Evolutionary conservation across 345 rosid species (phyloP).

Genomic region (Populus tremula): DNA sequence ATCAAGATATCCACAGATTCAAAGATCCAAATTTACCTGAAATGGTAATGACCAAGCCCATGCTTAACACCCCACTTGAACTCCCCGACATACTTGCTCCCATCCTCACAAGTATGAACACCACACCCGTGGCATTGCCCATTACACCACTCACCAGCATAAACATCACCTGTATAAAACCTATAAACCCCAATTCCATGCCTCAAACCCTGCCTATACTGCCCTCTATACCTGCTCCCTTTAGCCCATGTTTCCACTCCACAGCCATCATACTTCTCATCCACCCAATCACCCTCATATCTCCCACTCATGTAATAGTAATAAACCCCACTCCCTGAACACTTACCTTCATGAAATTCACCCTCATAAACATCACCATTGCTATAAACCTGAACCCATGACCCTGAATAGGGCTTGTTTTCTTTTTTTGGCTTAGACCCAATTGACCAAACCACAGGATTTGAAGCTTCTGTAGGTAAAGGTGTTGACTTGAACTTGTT

Average conservation of each 20-base stretch:
- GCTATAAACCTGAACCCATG: slow-evolving; percentile 64
- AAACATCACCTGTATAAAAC: slow-evolving; percentile 75
- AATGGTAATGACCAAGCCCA: slow-evolving; percentile 80
- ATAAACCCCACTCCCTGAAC: slow-evolving; percentile 82
- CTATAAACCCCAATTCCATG: slow-evolving; percentile 80
- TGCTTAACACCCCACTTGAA: slow-evolving; percentile 93
- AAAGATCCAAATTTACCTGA: slow-evolving; percentile 49
- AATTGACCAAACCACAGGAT: slow-evolving; percentile 77
- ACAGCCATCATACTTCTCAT: slow-evolving; percentile 75
- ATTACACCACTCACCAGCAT: slow-evolving; percentile 86
- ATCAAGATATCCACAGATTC: background rate
- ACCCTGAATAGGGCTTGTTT: slow-evolving; percentile 55
- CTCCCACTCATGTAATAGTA: slow-evolving; percentile 66
- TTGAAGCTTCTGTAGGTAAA: slow-evolving; percentile 33
- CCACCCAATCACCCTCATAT: slow-evolving; percentile 86
- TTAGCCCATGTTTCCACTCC: slow-evolving; percentile 89
- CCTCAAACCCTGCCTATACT: slow-evolving; percentile 77
- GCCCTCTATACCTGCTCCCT: slow-evolving; percentile 83
- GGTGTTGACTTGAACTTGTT: slow-evolving; percentile 37
- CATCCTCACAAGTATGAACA: slow-evolving; percentile 73
- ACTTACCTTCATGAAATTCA: slow-evolving; percentile 71
- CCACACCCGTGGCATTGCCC: slow-evolving; percentile 90
- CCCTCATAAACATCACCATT: slow-evolving; percentile 85
- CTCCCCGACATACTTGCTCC: slow-evolving; percentile 71
- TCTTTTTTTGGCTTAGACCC: slow-evolving; percentile 61